phyloP scores from a whole-genome alignment of 495 filamentous ascomycete genomes.

The Aspergillus panamensis region DNA sequence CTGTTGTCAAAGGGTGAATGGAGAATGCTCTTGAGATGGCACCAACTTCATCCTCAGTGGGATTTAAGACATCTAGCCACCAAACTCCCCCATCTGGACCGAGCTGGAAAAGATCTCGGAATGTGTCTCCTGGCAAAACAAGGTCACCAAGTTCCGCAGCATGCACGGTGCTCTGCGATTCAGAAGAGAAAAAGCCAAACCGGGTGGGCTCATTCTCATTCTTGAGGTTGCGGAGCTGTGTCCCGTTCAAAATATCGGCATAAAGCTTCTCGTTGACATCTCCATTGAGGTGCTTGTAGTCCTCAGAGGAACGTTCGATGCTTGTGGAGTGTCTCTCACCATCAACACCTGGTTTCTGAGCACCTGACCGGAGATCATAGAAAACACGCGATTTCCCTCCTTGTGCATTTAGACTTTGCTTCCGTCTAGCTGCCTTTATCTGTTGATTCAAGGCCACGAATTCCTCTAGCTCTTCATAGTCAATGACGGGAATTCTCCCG shows the following conservation, averaged over 20 bases:
- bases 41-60: conserved; percentile 82
- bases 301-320: conserved; percentile 23
- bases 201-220: conserved; percentile 62
- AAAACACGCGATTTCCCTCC: conserved; percentile 54
- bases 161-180: conserved; percentile 85
- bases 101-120: conserved; percentile 83
- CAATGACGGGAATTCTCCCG: conserved; percentile 61
- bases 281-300: conserved; percentile 15
- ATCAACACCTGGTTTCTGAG: conserved; percentile 27
- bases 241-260: conserved; percentile 31
- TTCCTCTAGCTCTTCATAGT: conserved; percentile 85
- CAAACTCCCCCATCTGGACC: conserved; percentile 73
- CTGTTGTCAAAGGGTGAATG: conserved; percentile 87
- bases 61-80: conserved; percentile 94
- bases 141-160: conserved; percentile 83
- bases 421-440: conserved; percentile 39
- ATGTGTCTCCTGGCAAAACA: conserved; percentile 80
- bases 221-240: conserved; percentile 33
- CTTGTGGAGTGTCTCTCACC: conserved; percentile 34
- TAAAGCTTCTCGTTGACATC: conserved; percentile 23
- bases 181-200: conserved; percentile 95
- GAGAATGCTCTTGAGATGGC: conserved; percentile 89
- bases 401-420: conserved; percentile 52
- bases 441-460: conserved; percentile 66
- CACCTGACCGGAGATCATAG: conserved; percentile 55